Evolutionary conservation across 2,329 filamentous ascomycete species (phyloP), one percentile per base, ranked within the genome.

Genomic region (Thelonectria rubi): DNA sequence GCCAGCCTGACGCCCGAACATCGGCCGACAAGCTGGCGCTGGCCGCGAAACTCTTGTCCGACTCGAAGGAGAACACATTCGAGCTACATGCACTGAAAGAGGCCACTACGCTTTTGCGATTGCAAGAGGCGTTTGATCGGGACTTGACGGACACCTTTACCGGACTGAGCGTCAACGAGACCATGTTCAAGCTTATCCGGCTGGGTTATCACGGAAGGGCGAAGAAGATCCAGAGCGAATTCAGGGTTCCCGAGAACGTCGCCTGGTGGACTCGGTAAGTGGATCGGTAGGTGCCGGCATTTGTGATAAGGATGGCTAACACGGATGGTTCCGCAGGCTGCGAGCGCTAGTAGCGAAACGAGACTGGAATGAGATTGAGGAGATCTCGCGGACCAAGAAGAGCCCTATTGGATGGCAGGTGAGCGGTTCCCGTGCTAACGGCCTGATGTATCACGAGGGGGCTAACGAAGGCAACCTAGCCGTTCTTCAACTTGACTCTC

Each of bases 331-430:
- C 58, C 60, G 58, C 60, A 90, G 93, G 64, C 83, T 99, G 26
- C 88, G 94, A 69, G 95, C 94, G 0, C 84, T 98, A 52, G 93
- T 99, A 3, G 91, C 92, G 15, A 93, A 93, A 75, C 86, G 95
- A 57, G 92, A 97, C 73, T 99, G 94, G 93, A 88, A 87, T 53
- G 94, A 97, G 75, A 85, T 99, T 60, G 94, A 98, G 75, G 94
- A 97, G 69, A 86, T 93, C 69, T 86, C 87, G 37, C 91, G 89
- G 73, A 85, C 84, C 72, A 87, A 91, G 73, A 97, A 94, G 77
- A 95, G 91, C 60, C 92, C 94, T 0, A 98, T 99, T 74, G 94
- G 94, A 11, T 99, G 95, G 95, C 93, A 97, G 86, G 91, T 93
- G 78, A 82, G 88, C 80, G 43, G 55, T 43, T 63, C 26, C 63